Conservation (phyloP, 129 eudicot species). For the Chrysanthemum makinoi region DNA sequence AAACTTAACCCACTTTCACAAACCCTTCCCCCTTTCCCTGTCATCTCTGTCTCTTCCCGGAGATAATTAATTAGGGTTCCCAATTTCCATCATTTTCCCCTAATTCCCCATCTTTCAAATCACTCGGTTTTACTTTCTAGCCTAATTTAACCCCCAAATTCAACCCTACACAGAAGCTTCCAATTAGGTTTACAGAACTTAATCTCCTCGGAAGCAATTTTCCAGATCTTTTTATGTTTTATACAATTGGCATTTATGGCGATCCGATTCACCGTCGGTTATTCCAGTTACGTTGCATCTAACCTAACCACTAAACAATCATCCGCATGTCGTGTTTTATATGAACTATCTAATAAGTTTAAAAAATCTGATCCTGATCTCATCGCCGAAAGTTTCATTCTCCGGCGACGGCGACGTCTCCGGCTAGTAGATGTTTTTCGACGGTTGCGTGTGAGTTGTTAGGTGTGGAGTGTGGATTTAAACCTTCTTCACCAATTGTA, state of each 20-base stretch:
- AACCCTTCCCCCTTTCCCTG: neutral
- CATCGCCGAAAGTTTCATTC: neutral
- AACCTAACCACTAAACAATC: conserved; percentile 47
- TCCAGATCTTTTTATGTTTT: conserved; percentile 40
- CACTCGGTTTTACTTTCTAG: neutral
- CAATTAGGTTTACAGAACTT: conserved; percentile 20
- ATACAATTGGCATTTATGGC: conserved; percentile 58
- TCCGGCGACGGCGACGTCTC: conserved; percentile 7
- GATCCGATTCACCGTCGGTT: conserved; percentile 62
- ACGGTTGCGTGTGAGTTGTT: conserved; percentile 42
- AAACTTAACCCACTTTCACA: neutral
- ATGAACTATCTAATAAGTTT: conserved; percentile 42
- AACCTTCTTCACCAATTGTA: conserved; percentile 35
- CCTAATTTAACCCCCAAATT: conserved; percentile 32
- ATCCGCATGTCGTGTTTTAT: conserved; percentile 37
- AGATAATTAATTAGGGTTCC: conserved; percentile 2
- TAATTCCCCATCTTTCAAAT: neutral
- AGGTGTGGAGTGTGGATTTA: conserved; percentile 27
- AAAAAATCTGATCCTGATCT: conserved; percentile 43
- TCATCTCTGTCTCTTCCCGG: conserved; percentile 23
- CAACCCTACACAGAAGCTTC: conserved; percentile 36
- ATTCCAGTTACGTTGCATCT: conserved; percentile 68
- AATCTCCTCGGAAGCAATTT: conserved; percentile 29
- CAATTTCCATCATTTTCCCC: neutral
- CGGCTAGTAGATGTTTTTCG: neutral